phyloP scores from a whole-genome alignment of 2,329 filamentous ascomycete genomes.

The Colletotrichum siamense region DNA sequence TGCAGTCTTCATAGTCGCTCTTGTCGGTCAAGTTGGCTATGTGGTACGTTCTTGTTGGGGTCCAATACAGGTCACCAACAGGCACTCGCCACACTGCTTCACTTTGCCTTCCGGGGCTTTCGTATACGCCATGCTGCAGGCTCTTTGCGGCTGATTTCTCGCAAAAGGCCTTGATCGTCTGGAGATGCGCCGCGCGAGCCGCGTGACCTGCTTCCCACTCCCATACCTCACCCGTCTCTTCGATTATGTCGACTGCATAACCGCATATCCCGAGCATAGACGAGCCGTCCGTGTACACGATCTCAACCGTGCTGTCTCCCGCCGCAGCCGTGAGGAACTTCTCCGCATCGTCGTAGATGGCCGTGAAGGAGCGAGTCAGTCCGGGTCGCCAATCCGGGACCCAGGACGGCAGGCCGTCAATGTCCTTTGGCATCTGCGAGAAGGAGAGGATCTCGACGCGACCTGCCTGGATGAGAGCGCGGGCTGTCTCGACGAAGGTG shows the following conservation, averaged over 20 bases:
- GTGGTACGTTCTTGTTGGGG: not conserved
- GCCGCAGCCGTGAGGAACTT: not conserved
- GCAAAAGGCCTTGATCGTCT: not conserved
- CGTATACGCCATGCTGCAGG: not conserved
- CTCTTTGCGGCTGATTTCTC: not conserved
- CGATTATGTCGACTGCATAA: slow-evolving; percentile 11
- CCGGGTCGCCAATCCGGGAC: slow-evolving; percentile 40
- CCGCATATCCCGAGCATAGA: slow-evolving; percentile 10
- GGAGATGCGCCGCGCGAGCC: not conserved
- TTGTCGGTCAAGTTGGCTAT: not conserved
- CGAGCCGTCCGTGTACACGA: not conserved
- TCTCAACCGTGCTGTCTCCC: not conserved
- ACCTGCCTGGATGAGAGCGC: slow-evolving; percentile 1
- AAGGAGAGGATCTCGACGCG: slow-evolving; percentile 5
- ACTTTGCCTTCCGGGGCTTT: not conserved
- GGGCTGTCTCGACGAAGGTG: not conserved
- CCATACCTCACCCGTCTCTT: slow-evolving; percentile 5
- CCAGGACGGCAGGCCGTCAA: slow-evolving; percentile 35
- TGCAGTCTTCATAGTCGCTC: not conserved
- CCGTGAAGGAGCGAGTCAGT: not conserved
- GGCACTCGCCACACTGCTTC: slow-evolving; percentile 21
- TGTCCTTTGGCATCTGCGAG: slow-evolving; percentile 15
- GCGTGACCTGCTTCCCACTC: not conserved
- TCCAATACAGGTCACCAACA: slow-evolving; percentile 4
- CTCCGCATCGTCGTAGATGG: not conserved